Percentiles rank a stretch among this genome's conserved stretches.
Evolutionary conservation across 768 basidiomycete genomes (phyloP).

Genomic region (Trichaptum fuscoviolaceum): DNA sequence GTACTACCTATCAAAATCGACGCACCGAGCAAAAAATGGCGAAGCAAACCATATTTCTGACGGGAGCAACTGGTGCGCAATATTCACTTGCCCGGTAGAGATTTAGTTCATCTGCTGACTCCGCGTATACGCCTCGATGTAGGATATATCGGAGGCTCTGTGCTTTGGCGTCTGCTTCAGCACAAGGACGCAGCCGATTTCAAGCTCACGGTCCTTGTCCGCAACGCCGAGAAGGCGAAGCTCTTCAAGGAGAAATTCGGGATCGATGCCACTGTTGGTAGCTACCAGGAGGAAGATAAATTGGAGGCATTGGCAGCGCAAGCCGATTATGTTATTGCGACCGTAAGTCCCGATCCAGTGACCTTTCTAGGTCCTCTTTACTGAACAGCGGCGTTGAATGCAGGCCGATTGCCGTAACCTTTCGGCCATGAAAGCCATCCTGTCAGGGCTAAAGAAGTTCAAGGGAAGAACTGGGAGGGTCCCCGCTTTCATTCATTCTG

Average conservation of each 20-base stretch:
- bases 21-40: not conserved
- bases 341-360: slow-evolving; percentile 20
- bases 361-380: not conserved
- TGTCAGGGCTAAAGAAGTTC: slow-evolving; percentile 32
- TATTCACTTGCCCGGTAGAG: not conserved
- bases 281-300: slow-evolving; percentile 36
- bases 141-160: slow-evolving; percentile 50
- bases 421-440: slow-evolving; percentile 32
- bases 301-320: slow-evolving; percentile 39
- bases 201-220: slow-evolving; percentile 41
- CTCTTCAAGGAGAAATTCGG: slow-evolving; percentile 28
- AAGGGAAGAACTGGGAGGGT: slow-evolving; percentile 27
- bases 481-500: slow-evolving; percentile 39
- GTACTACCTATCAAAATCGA: no score
- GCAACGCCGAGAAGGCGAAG: slow-evolving; percentile 39
- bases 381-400: no score
- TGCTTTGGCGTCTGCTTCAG: slow-evolving; percentile 37
- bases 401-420: slow-evolving; percentile 11
- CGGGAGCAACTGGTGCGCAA: slow-evolving; percentile 39
- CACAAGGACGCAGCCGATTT: slow-evolving; percentile 31
- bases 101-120: not conserved
- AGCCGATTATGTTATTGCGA: slow-evolving; percentile 39
- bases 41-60: slow-evolving; percentile 36
- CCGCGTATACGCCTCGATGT: slow-evolving; percentile 4
- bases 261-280: slow-evolving; percentile 32